Base-by-base conservation (phyloP, 1,284 basidiomycete species). In the Athelia psychrophila region DNA sequence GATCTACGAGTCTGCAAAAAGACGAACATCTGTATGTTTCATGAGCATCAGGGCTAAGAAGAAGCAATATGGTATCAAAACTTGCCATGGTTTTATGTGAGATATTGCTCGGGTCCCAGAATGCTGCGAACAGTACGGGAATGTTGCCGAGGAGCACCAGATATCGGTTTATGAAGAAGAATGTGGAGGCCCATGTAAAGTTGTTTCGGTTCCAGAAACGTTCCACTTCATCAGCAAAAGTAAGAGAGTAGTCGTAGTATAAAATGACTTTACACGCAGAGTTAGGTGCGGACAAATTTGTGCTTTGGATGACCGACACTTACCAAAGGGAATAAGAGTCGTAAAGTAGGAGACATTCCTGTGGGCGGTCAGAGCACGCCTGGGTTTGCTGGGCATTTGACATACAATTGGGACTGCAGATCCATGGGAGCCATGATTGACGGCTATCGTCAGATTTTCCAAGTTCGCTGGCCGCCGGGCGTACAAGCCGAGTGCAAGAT, bases 151-250 rank as follows among this genome's bases (percentile, higher is more conserved):
- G 46, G 16, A 77, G 49, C 9, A 64, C 59, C 19, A 69, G 44
- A 50, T 78, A 77, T 8, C 76, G 71, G 50, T 72, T 73, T 23
- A 71, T 27, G 53, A 71, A 73, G 60, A 77, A 77, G 0, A 75
- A 50, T 6, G 60, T 49, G 4, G 70, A 62, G 3, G 62, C 66
- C 64, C 67, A 72, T 13, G 61, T 68, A 30, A 71, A 50, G 5
- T 55, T 33, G 13, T 54, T 36, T 3, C 51, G 51, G 3, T 47
- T 33, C 76, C 76, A 77, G 56, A 70, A 74, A 10, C 72, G 63
- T 30, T 68, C 64, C 19, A 75, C 60, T 54, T 78, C 76, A 19
- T 52, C 45, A 0, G 54, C 49, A 16, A 77, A 51, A 0, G 76
- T 78, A 36, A 75, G 52, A 44, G 58, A 47, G 54, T 77, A 76